Percentiles rank a stretch among this genome's conserved stretches.
phyloP scores from a whole-genome alignment of 352 stramenopile genomes.

The Globisporangium canariense region DNA sequence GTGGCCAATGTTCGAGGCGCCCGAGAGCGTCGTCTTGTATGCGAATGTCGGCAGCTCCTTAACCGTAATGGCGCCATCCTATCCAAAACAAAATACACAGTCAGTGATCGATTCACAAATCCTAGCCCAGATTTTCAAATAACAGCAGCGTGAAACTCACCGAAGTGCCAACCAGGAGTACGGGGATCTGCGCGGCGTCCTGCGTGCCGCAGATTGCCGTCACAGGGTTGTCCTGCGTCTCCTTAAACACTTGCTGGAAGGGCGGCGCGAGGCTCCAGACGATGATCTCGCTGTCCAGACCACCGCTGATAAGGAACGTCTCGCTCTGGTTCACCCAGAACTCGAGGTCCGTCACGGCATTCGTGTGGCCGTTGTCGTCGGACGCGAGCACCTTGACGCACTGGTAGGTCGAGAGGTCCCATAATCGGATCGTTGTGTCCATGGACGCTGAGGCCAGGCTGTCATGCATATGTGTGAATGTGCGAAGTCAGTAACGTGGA shows the following conservation, averaged over 20 bases:
- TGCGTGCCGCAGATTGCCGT: constrained; percentile 71
- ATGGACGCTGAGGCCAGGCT: constrained; percentile 78
- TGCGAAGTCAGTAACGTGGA: constrained; percentile 3
- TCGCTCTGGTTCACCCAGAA: constrained; percentile 85
- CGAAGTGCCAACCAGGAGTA: constrained; percentile 75
- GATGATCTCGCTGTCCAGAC: constrained; percentile 78
- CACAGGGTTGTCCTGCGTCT: constrained; percentile 74
- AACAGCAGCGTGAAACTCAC: constrained; percentile 29
- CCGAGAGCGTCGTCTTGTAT: constrained; percentile 75
- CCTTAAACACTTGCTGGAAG: constrained; percentile 80
- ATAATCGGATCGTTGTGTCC: constrained; percentile 78
- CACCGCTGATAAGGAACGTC: constrained; percentile 84
- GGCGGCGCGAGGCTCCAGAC: constrained; percentile 76
- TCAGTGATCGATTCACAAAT: not conserved
- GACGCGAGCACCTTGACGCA: constrained; percentile 73
- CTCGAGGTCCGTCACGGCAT: constrained; percentile 84
- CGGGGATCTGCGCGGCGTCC: constrained; percentile 55
- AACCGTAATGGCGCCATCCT: constrained; percentile 78
- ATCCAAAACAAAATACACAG: constrained; percentile 14
- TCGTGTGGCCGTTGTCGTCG: constrained; percentile 72
- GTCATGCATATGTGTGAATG: not conserved
- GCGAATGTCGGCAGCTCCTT: constrained; percentile 83
- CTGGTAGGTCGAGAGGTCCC: constrained; percentile 79
- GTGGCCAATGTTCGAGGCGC: constrained; percentile 64
- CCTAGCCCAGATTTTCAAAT: not conserved